Evolutionary conservation across 352 stramenopile species (phyloP).

Genomic region (Pythium sp.): DNA sequence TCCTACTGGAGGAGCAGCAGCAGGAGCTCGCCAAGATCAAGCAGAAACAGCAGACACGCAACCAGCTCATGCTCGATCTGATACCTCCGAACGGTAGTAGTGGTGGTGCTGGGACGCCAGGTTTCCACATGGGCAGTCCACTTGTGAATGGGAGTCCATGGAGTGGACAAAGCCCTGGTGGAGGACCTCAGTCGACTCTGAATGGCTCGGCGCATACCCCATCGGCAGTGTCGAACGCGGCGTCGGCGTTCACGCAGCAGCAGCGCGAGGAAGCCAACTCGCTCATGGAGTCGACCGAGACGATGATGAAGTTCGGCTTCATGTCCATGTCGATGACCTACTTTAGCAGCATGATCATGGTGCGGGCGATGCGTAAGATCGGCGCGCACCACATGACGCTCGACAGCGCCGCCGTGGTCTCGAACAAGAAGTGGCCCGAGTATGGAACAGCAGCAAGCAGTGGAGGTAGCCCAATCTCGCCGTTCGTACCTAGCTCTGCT

Average conservation of each 20-base stretch:
- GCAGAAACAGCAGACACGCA: conserved; percentile 45
- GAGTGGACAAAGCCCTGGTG: conserved; percentile 5
- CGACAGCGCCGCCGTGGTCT: conserved; percentile 61
- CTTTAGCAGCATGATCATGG: conserved; percentile 97
- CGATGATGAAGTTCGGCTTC: conserved; percentile 98
- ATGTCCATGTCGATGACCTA: conserved; percentile 98
- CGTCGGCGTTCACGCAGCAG: conserved; percentile 53
- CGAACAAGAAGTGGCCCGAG: conserved; percentile 62
- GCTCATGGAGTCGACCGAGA: conserved; percentile 96
- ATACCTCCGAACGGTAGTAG: conserved; percentile 14
- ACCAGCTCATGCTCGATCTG: conserved; percentile 51
- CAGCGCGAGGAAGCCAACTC: conserved; percentile 88
- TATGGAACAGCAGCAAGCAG: conserved; percentile 21
- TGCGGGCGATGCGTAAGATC: conserved; percentile 95
- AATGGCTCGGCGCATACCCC: conserved; percentile 1
- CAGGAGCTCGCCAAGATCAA: conserved; percentile 83
- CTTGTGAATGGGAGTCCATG: conserved; percentile 12
- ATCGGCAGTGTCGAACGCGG: conserved; percentile 16
- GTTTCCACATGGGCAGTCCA: not conserved
- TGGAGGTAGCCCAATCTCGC: not conserved
- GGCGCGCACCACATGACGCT: conserved; percentile 90
- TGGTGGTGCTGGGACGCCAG: not conserved
- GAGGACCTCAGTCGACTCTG: not conserved
- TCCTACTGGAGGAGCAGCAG: conserved; percentile 95
- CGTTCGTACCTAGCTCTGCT: not conserved